Evolutionary conservation across 2,329 filamentous ascomycete species (phyloP).

Genomic region (Claviceps capensis): DNA sequence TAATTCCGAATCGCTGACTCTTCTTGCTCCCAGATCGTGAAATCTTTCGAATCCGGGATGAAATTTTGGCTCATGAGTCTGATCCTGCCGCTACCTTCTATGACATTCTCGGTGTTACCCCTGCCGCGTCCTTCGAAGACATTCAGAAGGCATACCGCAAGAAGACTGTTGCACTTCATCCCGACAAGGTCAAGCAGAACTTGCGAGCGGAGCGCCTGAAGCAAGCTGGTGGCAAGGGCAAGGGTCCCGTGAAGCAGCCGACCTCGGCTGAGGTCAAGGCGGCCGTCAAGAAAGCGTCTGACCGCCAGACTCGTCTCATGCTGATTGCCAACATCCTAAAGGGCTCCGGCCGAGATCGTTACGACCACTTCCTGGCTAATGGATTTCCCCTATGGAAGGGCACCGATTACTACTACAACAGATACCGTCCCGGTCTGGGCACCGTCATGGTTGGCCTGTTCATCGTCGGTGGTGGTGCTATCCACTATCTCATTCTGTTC

Average conservation of each 20-base stretch:
- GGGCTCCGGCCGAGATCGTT: slow-evolving; percentile 67
- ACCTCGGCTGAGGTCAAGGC: slow-evolving; percentile 61
- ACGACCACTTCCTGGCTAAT: slow-evolving; percentile 86
- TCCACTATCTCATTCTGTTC: slow-evolving; percentile 76
- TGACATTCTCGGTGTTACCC: slow-evolving; percentile 70
- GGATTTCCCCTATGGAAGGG: slow-evolving; percentile 96
- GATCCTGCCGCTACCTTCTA: slow-evolving; percentile 80
- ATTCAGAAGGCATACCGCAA: slow-evolving; percentile 92
- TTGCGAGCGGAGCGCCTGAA: slow-evolving; percentile 58
- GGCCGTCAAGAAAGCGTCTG: slow-evolving; percentile 67
- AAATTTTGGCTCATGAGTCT: slow-evolving; percentile 63
- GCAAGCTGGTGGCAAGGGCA: slow-evolving; percentile 31
- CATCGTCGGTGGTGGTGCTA: slow-evolving; percentile 65
- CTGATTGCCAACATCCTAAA: slow-evolving; percentile 78
- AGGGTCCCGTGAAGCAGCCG: slow-evolving; percentile 55
- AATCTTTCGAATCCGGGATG: slow-evolving; percentile 90
- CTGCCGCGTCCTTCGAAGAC: slow-evolving; percentile 66
- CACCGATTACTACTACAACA: slow-evolving; percentile 94
- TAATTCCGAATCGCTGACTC: not conserved
- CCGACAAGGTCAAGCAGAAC: slow-evolving; percentile 86
- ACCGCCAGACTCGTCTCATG: slow-evolving; percentile 71
- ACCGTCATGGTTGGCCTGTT: slow-evolving; percentile 74
- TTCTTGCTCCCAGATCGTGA: slow-evolving; percentile 58
- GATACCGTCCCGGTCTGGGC: slow-evolving; percentile 81
- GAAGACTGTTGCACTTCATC: slow-evolving; percentile 70